Evolutionary conservation across 176 grass and related monocot species (phyloP).

Genomic region (Cenchrus purpureus): DNA sequence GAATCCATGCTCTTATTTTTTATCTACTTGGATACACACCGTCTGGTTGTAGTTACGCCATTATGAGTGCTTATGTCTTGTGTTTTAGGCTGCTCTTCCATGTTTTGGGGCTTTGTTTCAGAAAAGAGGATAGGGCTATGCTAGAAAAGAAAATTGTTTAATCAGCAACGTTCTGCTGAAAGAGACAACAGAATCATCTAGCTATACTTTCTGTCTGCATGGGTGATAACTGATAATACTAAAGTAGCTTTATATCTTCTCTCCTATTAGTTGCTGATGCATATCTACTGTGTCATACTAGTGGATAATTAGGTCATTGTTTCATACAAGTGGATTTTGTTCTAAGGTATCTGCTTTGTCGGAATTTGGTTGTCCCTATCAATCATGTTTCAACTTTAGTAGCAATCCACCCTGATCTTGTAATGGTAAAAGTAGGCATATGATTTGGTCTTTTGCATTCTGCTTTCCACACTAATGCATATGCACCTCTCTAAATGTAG

Average conservation of each 20-base stretch:
- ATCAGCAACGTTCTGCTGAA: neutral
- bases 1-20: slow-evolving; percentile 1
- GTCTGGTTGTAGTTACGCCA: neutral
- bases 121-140: neutral
- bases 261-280: neutral
- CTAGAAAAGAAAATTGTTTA: neutral
- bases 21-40: neutral
- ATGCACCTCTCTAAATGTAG: slow-evolving; percentile 24
- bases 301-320: slow-evolving; percentile 5
- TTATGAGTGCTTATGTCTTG: neutral
- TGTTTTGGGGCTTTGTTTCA: neutral
- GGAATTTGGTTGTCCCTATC: neutral
- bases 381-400: neutral
- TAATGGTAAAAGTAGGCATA: neutral
- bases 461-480: neutral
- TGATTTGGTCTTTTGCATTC: neutral
- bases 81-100: neutral
- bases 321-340: neutral
- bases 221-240: neutral
- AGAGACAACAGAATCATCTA: slow-evolving; percentile 2
- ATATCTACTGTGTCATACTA: neutral
- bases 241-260: neutral
- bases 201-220: neutral
- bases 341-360: neutral
- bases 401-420: neutral